Conservation (phyloP, 1,139 yeast genomes). For the Yamadazyma atlantica region DNA sequence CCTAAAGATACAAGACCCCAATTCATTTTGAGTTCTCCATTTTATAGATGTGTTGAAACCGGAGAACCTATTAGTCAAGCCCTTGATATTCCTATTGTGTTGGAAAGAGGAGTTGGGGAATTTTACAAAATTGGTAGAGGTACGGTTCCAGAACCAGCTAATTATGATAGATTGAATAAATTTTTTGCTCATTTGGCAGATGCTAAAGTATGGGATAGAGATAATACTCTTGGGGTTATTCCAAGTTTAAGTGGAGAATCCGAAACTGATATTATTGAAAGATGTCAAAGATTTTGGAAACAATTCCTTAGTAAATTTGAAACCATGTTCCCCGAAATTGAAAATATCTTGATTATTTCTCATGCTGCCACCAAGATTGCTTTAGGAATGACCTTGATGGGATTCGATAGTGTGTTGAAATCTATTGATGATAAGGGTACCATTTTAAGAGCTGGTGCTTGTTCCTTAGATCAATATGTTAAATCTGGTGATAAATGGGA, state of each 20-base stretch:
- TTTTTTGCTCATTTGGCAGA: conserved; percentile 51
- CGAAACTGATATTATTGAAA: conserved; percentile 55
- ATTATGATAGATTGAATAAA: conserved; percentile 41
- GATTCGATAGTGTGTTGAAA: conserved; percentile 45
- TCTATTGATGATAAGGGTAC: conserved; percentile 43
- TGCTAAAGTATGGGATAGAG: conserved; percentile 41
- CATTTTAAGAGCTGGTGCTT: conserved; percentile 49
- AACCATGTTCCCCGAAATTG: conserved; percentile 50
- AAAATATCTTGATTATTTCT: conserved; percentile 61
- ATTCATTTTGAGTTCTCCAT: conserved; percentile 74
- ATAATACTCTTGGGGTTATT: conserved; percentile 48
- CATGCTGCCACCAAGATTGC: conserved; percentile 88
- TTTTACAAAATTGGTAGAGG: conserved; percentile 61
- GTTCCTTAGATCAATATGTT: conserved; percentile 39
- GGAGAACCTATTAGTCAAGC: conserved; percentile 63
- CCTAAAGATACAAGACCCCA: conserved; percentile 53
- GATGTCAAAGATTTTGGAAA: conserved; percentile 53
- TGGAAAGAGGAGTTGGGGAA: conserved; percentile 76
- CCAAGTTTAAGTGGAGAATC: conserved; percentile 63
- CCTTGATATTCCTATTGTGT: conserved; percentile 53
- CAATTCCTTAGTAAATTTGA: conserved; percentile 54
- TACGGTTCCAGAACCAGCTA: conserved; percentile 60
- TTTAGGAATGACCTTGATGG: conserved; percentile 66
- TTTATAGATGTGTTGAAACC: conserved; percentile 87
- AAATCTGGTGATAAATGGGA: conserved; percentile 45